phyloP scores from a whole-genome alignment of 2,329 filamentous ascomycete genomes.

The Epichloe sibirici region DNA sequence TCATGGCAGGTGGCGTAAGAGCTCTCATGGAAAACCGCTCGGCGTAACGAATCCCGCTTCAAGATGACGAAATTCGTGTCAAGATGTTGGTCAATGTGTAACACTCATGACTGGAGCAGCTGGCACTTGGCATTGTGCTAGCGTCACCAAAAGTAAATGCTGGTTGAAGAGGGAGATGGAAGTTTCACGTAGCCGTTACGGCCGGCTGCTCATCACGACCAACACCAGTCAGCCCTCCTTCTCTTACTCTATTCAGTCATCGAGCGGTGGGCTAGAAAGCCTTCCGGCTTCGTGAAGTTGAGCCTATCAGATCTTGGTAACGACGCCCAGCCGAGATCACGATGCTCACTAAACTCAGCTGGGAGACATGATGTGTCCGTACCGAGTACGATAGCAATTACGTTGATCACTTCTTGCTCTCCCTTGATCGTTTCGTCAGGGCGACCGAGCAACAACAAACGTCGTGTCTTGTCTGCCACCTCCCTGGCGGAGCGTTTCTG shows the following conservation, averaged over 20 bases:
- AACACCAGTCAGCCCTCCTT: not conserved
- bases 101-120: too few relatives aligned
- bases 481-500: not conserved
- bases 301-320: not conserved
- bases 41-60: too few relatives aligned
- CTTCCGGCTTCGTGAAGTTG: too few relatives aligned
- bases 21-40: too few relatives aligned
- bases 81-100: not conserved
- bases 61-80: not conserved
- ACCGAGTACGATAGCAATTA: not conserved
- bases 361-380: not conserved
- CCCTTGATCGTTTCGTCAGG: not conserved
- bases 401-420: not conserved
- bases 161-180: not conserved
- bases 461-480: not conserved
- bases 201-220: not conserved
- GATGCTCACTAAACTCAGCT: not conserved
- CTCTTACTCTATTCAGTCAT: not conserved
- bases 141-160: not conserved
- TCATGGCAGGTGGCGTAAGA: not conserved
- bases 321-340: not conserved
- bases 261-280: too few relatives aligned
- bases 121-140: not conserved
- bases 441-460: not conserved
- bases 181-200: not conserved